phyloP scores from a whole-genome alignment of 192 early-diverging fungal genomes.

The Entomortierella lignicola region DNA sequence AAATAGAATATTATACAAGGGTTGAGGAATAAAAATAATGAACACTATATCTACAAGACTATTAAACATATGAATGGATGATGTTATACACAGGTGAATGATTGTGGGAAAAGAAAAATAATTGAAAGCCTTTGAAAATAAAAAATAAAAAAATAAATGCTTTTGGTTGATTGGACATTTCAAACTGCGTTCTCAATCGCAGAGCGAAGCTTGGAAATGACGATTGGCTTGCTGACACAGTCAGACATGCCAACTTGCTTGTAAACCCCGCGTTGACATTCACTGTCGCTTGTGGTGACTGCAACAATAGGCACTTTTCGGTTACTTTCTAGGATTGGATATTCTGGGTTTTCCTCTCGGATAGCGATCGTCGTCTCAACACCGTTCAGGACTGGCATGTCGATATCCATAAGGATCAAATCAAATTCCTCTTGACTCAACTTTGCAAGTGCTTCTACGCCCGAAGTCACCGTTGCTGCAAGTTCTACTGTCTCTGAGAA shows the following conservation, averaged over 20 bases:
- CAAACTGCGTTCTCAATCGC: conserved; percentile 40
- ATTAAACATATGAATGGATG: too few relatives aligned
- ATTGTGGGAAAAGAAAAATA: too few relatives aligned
- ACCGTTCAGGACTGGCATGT: conserved; percentile 73
- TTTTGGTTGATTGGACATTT: too few relatives aligned
- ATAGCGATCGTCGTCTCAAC: conserved; percentile 67
- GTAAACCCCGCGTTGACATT: conserved; percentile 59
- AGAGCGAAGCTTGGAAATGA: conserved; percentile 25
- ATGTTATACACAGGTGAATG: too few relatives aligned
- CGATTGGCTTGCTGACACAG: conserved; percentile 65
- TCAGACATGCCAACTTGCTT: conserved; percentile 63
- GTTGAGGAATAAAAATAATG: too few relatives aligned
- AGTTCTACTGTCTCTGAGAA: conserved; percentile 53
- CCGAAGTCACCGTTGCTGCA: conserved; percentile 57
- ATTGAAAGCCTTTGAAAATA: too few relatives aligned
- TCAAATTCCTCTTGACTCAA: conserved; percentile 58
- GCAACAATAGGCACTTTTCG: conserved; percentile 69
- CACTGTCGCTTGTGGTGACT: conserved; percentile 69
- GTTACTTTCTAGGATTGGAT: conserved; percentile 60
- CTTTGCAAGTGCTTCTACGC: conserved; percentile 58
- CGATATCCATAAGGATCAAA: conserved; percentile 75
- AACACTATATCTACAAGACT: too few relatives aligned
- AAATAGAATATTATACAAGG: too few relatives aligned
- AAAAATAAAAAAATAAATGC: too few relatives aligned
- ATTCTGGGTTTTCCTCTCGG: conserved; percentile 42